Evolutionary conservation across 2,329 filamentous ascomycete species (phyloP).

Genomic region (Fusarium newnesense): DNA sequence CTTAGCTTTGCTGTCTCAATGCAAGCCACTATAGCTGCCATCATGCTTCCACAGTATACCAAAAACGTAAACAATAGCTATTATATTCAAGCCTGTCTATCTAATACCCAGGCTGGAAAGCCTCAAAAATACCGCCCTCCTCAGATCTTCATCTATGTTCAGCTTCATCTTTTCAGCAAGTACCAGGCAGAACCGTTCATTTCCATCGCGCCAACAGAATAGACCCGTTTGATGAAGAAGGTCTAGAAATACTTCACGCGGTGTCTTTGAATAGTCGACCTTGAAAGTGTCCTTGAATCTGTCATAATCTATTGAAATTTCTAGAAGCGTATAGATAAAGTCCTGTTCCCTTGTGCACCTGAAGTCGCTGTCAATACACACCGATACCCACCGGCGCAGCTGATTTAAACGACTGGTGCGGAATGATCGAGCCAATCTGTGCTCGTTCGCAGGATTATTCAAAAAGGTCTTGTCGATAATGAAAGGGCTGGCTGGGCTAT

Average conservation of each 20-base stretch:
- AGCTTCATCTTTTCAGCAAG: neutral
- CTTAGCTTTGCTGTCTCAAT: too few relatives aligned
- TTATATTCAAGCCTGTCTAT: too few relatives aligned
- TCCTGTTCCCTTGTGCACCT: neutral
- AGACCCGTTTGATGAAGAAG: neutral
- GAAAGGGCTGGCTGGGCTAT: neutral
- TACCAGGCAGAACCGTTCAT: rapidly evolving
- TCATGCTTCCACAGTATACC: too few relatives aligned
- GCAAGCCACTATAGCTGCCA: too few relatives aligned
- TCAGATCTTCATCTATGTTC: neutral
- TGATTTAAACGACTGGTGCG: neutral
- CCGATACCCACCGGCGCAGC: neutral
- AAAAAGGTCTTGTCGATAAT: too few relatives aligned
- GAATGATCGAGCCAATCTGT: neutral
- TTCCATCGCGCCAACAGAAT: neutral
- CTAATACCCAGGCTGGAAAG: too few relatives aligned
- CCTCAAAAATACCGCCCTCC: neutral
- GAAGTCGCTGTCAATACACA: rapidly evolving
- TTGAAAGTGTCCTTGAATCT: rapidly evolving
- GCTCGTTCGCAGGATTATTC: neutral
- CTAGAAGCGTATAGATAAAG: neutral
- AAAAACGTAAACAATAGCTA: too few relatives aligned
- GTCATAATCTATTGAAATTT: neutral
- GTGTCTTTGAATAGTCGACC: neutral
- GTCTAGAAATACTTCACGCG: neutral